Conservation (phyloP, 2,329 filamentous ascomycete genomes). For the Leptographium galeiforme region DNA sequence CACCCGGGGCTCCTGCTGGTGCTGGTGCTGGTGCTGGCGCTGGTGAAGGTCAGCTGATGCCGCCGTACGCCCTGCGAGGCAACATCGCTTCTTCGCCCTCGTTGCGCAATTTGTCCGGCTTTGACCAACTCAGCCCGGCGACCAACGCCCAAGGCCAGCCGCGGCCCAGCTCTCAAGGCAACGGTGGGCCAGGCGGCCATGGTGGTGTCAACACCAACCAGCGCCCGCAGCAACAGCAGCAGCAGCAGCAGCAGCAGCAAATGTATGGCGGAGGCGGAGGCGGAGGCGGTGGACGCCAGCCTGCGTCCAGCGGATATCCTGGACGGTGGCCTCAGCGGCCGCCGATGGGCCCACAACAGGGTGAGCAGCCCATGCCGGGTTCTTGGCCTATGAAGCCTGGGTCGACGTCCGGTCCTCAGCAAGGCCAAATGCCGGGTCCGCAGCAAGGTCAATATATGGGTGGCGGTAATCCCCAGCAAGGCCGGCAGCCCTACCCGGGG, state of each 20-base stretch:
- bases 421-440: conserved; percentile 1
- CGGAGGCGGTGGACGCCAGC: background rate
- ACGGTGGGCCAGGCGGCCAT: too few relatives aligned
- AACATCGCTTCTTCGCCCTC: conserved; percentile 30
- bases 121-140: conserved; percentile 21
- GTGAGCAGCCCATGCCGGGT: background rate
- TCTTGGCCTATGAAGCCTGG: conserved; percentile 4
- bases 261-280: conserved; percentile 8
- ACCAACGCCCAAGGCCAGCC: conserved; percentile 25
- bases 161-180: conserved; percentile 44
- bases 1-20: too few relatives aligned
- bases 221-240: conserved; percentile 13
- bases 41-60: conserved; percentile 28
- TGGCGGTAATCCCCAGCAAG: background rate
- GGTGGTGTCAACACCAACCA: conserved; percentile 19
- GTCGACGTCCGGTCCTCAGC: background rate
- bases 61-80: conserved; percentile 24
- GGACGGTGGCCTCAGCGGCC: conserved; percentile 10
- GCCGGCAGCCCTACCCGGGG: background rate
- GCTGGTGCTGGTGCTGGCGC: conserved; percentile 25
- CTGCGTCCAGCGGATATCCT: conserved; percentile 11
- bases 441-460: conserved; percentile 8
- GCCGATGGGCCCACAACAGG: conserved; percentile 9
- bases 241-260: conserved; percentile 14
- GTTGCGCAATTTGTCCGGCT: conserved; percentile 25